A percentile compares a stretch with the other conserved stretches of the same genome.
Conservation (phyloP, 371 early-diverging fungal genomes). For the Dentiscutata heterogama region DNA sequence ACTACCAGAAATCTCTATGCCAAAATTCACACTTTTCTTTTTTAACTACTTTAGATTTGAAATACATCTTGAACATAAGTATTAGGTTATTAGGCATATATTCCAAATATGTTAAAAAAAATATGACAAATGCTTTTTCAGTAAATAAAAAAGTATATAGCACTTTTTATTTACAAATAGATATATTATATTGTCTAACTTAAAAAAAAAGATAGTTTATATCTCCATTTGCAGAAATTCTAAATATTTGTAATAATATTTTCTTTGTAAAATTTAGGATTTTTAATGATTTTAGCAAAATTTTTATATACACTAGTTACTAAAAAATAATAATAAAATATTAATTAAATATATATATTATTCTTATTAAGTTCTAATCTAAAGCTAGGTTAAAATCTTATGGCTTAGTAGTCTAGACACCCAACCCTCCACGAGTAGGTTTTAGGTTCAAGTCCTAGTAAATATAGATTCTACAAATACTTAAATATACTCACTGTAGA, state of each 20-base stretch:
- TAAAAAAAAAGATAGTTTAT: background rate
- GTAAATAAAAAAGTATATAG: background rate
- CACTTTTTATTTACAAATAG: background rate
- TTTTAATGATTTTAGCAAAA: background rate
- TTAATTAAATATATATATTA: too few relatives aligned
- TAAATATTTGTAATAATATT: background rate
- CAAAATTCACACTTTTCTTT: background rate
- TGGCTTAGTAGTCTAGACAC: too few relatives aligned
- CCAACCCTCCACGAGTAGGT: too few relatives aligned
- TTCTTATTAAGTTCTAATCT: too few relatives aligned
- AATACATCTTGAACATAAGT: background rate
- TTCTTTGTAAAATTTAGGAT: background rate
- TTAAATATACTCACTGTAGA: too few relatives aligned
- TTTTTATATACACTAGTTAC: background rate
- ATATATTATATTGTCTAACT: background rate
- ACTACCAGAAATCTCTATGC: background rate
- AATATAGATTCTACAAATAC: too few relatives aligned
- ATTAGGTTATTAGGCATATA: background rate
- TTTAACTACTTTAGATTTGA: background rate
- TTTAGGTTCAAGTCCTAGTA: too few relatives aligned
- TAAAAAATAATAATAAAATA: too few relatives aligned
- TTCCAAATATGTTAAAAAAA: background rate
- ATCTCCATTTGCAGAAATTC: background rate
- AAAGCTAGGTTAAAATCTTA: too few relatives aligned
- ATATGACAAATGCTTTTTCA: background rate